phyloP scores from a whole-genome alignment of 2,329 filamentous ascomycete species.

The Atkinsonella hypoxylon region DNA sequence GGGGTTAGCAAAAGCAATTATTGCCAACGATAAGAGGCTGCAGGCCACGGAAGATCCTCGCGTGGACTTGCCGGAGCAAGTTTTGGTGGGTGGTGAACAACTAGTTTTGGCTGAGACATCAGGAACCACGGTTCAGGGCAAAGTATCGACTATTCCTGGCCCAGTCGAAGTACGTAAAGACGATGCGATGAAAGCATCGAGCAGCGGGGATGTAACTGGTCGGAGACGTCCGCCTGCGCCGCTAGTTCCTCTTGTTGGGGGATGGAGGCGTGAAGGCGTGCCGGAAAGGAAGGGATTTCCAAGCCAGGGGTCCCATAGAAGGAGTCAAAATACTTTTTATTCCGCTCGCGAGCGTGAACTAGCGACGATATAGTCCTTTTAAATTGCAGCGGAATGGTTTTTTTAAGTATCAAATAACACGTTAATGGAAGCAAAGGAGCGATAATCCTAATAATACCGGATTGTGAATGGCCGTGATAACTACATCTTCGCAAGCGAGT shows the following conservation, averaged over 20 bases:
- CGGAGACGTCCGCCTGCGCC: slow-evolving; percentile 1
- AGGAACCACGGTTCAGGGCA: slow-evolving; percentile 4
- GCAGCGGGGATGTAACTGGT: background rate
- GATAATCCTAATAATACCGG: no score
- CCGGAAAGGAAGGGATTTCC: background rate
- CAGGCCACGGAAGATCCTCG: slow-evolving; percentile 13
- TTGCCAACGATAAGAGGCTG: slow-evolving; percentile 27
- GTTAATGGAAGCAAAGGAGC: no score
- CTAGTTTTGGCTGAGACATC: slow-evolving; percentile 12
- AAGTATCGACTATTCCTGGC: background rate
- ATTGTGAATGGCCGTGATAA: no score
- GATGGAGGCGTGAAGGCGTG: background rate
- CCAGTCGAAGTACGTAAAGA: background rate
- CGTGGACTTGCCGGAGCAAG: slow-evolving; percentile 21
- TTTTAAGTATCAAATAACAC: background rate
- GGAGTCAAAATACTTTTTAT: slow-evolving; percentile 9
- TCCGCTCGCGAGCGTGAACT: slow-evolving; percentile 3
- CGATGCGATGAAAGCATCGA: background rate
- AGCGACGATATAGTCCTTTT: background rate
- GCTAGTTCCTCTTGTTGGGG: background rate
- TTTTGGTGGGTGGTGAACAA: slow-evolving; percentile 15
- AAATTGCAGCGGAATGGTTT: background rate
- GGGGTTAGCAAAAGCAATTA: slow-evolving; percentile 27
- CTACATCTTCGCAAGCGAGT: no score
- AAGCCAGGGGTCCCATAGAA: slow-evolving; percentile 4